Evolutionary conservation across 2,329 filamentous ascomycete species (phyloP), one percentile per base, ranked within the genome.

Genomic region (Chrysoporthe puriensis): DNA sequence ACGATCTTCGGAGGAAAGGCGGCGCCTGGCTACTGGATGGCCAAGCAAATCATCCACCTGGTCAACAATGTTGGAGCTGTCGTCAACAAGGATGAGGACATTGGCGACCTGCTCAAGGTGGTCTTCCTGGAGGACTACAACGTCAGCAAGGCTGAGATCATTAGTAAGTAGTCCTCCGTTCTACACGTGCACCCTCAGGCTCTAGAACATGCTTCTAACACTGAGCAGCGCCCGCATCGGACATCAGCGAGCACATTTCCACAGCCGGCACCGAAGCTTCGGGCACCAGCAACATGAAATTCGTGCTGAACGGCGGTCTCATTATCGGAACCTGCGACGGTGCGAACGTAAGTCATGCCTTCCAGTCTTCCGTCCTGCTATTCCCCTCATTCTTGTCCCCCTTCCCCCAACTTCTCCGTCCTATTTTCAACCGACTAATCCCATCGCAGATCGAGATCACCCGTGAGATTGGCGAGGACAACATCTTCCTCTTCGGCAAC

Each of bases 241-340:
- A 99, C 75, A 90, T 99, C 75, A 97, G 94, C 80, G 96, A 99
- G 83, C 96, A 99, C 79, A 99, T 99, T 76, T 98, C 96, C 2
- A 99, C 96, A 34, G 96, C 96, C 48, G 96, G 96, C 62, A 99
- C 96, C 1, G 96, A 99, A 85, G 88, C 88, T 26, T 90, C 87
- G 71, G 95, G 95, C 71, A 97, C 94, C 14, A 97, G 93, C 76
- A 99, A 99, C 88, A 99, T 99, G 96, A 99, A 99, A 81, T 99
- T 99, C 79, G 96, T 97, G 16, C 86, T 99, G 75, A 99, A 98
- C 75, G 96, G 96, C 71, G 96, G 96, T 71, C 84, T 99, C 70
- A 97, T 99, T 76, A 99, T 99, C 73, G 96, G 96, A 74, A 99
- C 96, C 26, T 97, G 95, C 77, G 96, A 99, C 76, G 96, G 96